Evolutionary conservation across 2,329 filamentous ascomycete genomes (phyloP).

Genomic region (Fusarium odoratissimum): DNA sequence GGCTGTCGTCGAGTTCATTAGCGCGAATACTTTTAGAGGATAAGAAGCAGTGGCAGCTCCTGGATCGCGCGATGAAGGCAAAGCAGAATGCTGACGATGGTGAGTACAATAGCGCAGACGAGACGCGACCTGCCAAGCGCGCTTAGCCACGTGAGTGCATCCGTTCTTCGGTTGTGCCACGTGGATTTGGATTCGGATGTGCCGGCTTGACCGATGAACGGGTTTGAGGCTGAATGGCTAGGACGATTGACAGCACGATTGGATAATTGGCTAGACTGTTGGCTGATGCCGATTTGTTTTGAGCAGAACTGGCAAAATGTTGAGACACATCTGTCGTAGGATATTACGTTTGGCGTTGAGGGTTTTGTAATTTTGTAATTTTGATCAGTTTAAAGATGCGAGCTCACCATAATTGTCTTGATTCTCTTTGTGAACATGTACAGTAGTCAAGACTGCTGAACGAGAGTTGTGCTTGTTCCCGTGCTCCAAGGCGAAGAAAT

Average conservation of each 20-base stretch:
- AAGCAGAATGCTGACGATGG: background rate
- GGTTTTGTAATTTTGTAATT: accelerated
- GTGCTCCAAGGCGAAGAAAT: background rate
- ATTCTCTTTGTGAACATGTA: background rate
- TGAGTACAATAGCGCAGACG: accelerated
- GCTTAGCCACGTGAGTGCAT: background rate
- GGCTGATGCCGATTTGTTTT: accelerated
- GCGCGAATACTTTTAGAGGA: accelerated
- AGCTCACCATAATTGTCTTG: background rate
- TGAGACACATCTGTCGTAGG: background rate
- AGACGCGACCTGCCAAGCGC: background rate
- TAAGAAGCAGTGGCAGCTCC: accelerated
- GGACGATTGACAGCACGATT: background rate
- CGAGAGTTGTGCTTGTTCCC: background rate
- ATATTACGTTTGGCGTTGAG: background rate
- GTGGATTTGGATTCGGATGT: background rate
- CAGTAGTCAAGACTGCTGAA: background rate
- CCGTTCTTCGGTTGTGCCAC: background rate
- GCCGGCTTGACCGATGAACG: background rate
- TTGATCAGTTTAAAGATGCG: accelerated
- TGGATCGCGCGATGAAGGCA: accelerated
- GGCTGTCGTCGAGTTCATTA: accelerated
- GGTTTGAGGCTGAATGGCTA: background rate
- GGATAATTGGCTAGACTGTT: background rate
- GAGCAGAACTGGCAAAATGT: background rate